These are phyloP conservation scores for Austroboletus niveus DNA, from an alignment of 1,284 basidiomycete genomes.

Conservation along the genomic window DNA sequence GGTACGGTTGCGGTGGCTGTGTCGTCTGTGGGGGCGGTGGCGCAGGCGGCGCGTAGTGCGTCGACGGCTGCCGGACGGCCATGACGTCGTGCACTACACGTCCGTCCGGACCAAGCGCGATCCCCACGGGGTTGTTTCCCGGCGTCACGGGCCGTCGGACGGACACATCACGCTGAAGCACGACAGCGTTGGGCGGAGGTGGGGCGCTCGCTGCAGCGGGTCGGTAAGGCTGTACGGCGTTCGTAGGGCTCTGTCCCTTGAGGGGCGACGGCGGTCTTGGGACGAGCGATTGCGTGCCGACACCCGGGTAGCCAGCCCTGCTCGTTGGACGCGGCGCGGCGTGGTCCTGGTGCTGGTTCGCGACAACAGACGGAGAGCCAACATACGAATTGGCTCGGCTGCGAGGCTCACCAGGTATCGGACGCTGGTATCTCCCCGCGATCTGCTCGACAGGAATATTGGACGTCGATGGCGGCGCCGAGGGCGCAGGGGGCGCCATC, in stretches of 20 bases:
- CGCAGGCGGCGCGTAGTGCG: slow-evolving; percentile 14
- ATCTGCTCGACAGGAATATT: slow-evolving; percentile 69
- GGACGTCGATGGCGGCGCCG: slow-evolving; percentile 38
- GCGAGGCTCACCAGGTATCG: slow-evolving; percentile 78
- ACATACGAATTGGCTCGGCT: slow-evolving; percentile 49
- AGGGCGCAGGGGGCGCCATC: slow-evolving; percentile 57
- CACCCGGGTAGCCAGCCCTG: slow-evolving; percentile 71
- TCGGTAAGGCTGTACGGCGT: slow-evolving; percentile 14
- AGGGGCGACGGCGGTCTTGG: slow-evolving; percentile 21
- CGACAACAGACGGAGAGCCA: slow-evolving; percentile 25
- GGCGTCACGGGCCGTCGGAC: slow-evolving; percentile 26
- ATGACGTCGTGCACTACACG: slow-evolving; percentile 33
- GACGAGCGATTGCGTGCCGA: slow-evolving; percentile 63
- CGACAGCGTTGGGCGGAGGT: slow-evolving; percentile 1
- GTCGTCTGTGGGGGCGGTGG: slow-evolving; percentile 9
- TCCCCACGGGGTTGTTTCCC: slow-evolving; percentile 25
- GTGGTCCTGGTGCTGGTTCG: slow-evolving; percentile 35
- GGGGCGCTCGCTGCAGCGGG: neutral
- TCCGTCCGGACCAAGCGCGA: slow-evolving; percentile 31
- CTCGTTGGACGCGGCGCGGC: slow-evolving; percentile 48
- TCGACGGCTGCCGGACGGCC: slow-evolving; percentile 9
- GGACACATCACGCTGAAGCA: slow-evolving; percentile 15
- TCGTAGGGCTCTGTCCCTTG: slow-evolving; percentile 18
- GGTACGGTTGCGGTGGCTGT: slow-evolving; percentile 23
- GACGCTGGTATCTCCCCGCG: slow-evolving; percentile 76